Conservation (phyloP, 306 rosid species). For the Malus asiatica region DNA sequence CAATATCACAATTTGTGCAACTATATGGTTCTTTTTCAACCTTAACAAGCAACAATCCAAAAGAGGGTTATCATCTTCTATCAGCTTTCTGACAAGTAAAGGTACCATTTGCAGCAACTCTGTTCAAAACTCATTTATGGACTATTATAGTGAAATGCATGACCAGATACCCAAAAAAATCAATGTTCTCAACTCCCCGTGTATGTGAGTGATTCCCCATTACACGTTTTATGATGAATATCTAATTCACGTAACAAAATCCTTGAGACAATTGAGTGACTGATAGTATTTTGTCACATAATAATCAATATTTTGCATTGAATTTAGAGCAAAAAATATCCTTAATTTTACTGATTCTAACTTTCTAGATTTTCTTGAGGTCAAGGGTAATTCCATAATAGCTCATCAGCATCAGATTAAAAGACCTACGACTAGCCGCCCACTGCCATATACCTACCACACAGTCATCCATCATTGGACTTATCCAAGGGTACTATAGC, state of each 20-base stretch:
- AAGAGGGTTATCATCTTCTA: neutral
- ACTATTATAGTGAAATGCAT: neutral
- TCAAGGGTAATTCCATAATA: conserved; percentile 30
- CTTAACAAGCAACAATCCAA: neutral
- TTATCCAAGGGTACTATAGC: neutral
- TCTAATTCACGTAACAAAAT: neutral
- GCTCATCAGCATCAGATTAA: neutral
- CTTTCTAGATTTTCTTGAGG: conserved; percentile 64
- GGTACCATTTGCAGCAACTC: neutral
- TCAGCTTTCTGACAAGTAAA: neutral
- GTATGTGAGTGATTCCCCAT: neutral
- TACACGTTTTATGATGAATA: neutral
- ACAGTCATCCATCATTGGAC: neutral
- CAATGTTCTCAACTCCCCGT: neutral
- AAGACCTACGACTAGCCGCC: neutral
- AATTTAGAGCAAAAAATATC: neutral
- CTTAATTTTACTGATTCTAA: neutral
- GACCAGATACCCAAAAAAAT: neutral
- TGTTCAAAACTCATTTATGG: neutral
- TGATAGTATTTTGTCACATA: neutral
- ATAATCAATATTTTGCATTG: neutral
- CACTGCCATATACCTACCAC: neutral
- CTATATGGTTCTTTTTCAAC: neutral
- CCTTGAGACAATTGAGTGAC: neutral
- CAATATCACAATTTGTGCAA: neutral